Conservation (phyloP, 2,329 filamentous ascomycete species). For the Sporothrix euskadiensis region DNA sequence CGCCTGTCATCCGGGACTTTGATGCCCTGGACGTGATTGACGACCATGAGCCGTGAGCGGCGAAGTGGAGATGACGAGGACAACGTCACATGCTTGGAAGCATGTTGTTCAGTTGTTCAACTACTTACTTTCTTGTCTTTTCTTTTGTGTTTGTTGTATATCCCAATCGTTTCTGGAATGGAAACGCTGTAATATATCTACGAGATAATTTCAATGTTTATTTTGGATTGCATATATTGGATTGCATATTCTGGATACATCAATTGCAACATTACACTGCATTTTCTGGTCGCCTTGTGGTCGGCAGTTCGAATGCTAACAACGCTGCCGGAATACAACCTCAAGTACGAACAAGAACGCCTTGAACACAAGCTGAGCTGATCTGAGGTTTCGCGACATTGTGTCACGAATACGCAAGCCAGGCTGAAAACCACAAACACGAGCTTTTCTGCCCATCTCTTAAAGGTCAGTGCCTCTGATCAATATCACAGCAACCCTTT, state of each 20-base stretch:
- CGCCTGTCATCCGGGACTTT: constrained; percentile 43
- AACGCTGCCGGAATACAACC: not conserved
- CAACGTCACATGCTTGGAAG: not conserved
- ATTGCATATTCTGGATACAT: too few relatives aligned
- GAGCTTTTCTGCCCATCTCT: not conserved
- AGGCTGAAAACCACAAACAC: not conserved
- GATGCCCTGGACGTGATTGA: constrained; percentile 42
- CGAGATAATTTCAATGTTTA: not conserved
- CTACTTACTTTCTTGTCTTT: not conserved
- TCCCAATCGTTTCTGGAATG: not conserved
- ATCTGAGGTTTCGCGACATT: not conserved
- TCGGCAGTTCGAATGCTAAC: not conserved
- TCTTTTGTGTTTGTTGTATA: not conserved
- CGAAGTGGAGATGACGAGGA: not conserved
- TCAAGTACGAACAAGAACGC: not conserved
- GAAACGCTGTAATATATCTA: constrained; percentile 1
- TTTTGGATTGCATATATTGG: not conserved
- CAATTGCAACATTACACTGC: too few relatives aligned
- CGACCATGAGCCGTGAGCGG: constrained; percentile 36
- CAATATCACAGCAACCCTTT: too few relatives aligned
- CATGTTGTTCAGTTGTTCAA: not conserved
- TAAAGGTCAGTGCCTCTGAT: not conserved
- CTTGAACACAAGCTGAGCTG: not conserved
- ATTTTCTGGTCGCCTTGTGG: too few relatives aligned
- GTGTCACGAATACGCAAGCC: not conserved